These are phyloP conservation scores for Aspergillus heteromorphus DNA, from an alignment of 495 filamentous ascomycete genomes.

Conservation along the genomic window DNA sequence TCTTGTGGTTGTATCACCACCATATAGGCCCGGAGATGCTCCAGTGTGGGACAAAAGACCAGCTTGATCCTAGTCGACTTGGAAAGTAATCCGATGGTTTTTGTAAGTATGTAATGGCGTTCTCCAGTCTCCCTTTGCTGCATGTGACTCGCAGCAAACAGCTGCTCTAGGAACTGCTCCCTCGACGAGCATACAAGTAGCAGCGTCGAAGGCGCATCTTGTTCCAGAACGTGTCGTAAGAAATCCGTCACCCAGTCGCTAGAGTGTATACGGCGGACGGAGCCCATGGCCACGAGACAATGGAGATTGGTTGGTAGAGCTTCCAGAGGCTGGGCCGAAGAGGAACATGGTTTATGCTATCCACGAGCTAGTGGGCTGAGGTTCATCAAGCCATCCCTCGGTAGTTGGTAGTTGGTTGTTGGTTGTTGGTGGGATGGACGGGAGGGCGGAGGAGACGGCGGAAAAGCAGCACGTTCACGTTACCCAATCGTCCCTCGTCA, in stretches of 20 bases:
- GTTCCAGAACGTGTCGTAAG: constrained; percentile 56
- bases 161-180: constrained; percentile 53
- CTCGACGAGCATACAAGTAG: constrained; percentile 68
- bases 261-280: constrained; percentile 20
- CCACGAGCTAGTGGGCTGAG: background rate
- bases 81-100: constrained; percentile 64
- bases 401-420: no score
- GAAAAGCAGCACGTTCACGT: constrained; percentile 1
- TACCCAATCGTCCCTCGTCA: constrained; percentile 3
- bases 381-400: no score
- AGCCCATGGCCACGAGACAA: constrained; percentile 15
- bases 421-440: background rate
- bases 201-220: constrained; percentile 48
- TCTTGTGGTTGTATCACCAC: constrained; percentile 39
- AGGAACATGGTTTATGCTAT: background rate
- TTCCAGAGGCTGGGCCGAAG: background rate
- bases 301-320: background rate
- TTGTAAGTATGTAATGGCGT: constrained; percentile 45
- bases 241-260: constrained; percentile 46
- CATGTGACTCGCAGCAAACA: constrained; percentile 28
- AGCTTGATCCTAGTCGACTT: constrained; percentile 61
- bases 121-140: constrained; percentile 14
- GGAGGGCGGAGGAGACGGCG: background rate
- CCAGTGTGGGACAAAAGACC: constrained; percentile 66
- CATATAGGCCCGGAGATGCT: constrained; percentile 72